phyloP scores from a whole-genome alignment of 2,329 filamentous ascomycete species.

The Colletotrichum kahawae region DNA sequence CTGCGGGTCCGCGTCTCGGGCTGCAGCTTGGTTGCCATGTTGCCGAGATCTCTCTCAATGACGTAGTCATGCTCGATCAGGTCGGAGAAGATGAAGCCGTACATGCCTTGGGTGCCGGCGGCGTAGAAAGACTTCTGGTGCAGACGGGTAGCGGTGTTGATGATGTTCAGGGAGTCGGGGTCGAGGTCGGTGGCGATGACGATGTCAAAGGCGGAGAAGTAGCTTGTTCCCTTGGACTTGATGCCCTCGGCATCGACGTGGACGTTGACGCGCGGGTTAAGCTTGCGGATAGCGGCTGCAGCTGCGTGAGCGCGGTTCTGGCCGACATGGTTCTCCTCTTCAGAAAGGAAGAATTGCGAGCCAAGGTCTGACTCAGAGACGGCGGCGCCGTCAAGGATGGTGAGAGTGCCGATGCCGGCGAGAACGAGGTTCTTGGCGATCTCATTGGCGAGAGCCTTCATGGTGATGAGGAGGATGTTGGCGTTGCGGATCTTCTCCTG shows the following conservation, averaged over 20 bases:
- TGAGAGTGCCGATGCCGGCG: slow-evolving; percentile 88
- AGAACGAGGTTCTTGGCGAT: slow-evolving; percentile 94
- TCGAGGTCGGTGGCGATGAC: slow-evolving; percentile 90
- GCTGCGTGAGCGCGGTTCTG: slow-evolving; percentile 86
- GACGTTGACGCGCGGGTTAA: slow-evolving; percentile 88
- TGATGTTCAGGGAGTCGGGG: slow-evolving; percentile 73
- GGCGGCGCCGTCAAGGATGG: slow-evolving; percentile 78
- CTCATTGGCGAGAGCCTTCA: slow-evolving; percentile 89
- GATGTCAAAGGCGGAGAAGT: slow-evolving; percentile 81
- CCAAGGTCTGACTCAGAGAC: slow-evolving; percentile 83
- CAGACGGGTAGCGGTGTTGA: slow-evolving; percentile 87
- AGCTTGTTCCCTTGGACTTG: slow-evolving; percentile 70
- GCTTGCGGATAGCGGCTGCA: slow-evolving; percentile 75
- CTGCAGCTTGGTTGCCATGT: slow-evolving; percentile 64
- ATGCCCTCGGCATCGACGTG: slow-evolving; percentile 73
- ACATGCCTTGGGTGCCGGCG: slow-evolving; percentile 84
- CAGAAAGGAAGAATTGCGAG: slow-evolving; percentile 79
- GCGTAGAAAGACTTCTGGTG: slow-evolving; percentile 86
- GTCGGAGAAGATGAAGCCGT: slow-evolving; percentile 94
- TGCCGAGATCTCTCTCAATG: slow-evolving; percentile 83
- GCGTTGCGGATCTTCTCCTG: slow-evolving; percentile 91
- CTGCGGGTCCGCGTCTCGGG: slow-evolving; percentile 80
- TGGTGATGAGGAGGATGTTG: slow-evolving; percentile 86
- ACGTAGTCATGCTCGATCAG: slow-evolving; percentile 90
- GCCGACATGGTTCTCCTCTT: slow-evolving; percentile 71